Evolutionary conservation across 345 rosid genomes (phyloP).

Genomic region (Lepidium aucheri): DNA sequence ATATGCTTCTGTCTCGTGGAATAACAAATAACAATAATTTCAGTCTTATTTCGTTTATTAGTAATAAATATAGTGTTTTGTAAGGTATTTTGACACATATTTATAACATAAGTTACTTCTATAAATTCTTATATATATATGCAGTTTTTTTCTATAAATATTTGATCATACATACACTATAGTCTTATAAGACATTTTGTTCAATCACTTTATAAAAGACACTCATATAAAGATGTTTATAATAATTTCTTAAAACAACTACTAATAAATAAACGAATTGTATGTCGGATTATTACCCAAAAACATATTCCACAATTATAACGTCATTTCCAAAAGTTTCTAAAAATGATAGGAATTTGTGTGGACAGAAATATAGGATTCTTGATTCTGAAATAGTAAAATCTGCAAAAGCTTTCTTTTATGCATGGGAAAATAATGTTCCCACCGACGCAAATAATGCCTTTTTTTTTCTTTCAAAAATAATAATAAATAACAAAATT

Average conservation of each 20-base stretch:
- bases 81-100: not conserved
- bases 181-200: no score
- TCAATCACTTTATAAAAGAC: no score
- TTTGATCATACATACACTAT: no score
- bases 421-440: not conserved
- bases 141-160: no score
- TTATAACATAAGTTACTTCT: no score
- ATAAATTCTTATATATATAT: no score
- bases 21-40: not conserved
- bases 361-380: not conserved
- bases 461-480: not conserved
- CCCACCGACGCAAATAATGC: conserved; percentile 16
- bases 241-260: not conserved
- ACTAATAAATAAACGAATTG: not conserved
- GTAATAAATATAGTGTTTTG: not conserved
- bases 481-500: no score
- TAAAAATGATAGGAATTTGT: not conserved
- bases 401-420: not conserved
- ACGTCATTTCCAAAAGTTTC: not conserved
- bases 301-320: not conserved
- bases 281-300: not conserved
- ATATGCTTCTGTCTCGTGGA: conserved; percentile 18
- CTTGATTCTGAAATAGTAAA: not conserved
- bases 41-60: not conserved
- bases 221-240: not conserved